Conservation (phyloP, 2,329 filamentous ascomycete genomes). For the Alternaria rosae region DNA sequence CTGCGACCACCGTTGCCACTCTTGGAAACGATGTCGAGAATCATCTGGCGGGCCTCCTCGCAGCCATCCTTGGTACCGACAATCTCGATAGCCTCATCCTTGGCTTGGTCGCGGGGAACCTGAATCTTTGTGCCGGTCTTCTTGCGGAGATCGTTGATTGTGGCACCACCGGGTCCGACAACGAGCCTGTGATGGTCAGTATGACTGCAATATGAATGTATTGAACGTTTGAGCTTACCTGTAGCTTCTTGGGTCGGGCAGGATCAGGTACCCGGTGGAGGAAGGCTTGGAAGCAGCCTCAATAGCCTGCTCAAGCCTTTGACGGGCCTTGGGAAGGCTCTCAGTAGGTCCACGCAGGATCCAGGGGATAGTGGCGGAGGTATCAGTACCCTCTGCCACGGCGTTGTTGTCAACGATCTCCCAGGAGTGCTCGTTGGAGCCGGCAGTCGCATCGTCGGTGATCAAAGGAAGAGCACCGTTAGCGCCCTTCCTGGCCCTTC, state of each 20-base stretch:
- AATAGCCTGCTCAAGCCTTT: constrained; percentile 75
- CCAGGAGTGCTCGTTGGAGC: constrained; percentile 78
- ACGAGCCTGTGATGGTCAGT: constrained; percentile 65
- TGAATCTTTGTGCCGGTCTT: constrained; percentile 94
- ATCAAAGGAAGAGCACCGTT: constrained; percentile 84
- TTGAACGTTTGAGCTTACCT: constrained; percentile 37
- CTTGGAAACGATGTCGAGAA: constrained; percentile 75
- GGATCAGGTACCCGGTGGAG: constrained; percentile 83
- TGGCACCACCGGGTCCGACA: constrained; percentile 85
- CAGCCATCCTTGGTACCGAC: constrained; percentile 79
- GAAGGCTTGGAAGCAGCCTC: constrained; percentile 73
- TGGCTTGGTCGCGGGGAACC: constrained; percentile 80
- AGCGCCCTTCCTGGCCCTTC: constrained; percentile 57
- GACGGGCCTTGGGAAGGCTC: constrained; percentile 81
- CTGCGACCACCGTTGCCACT: constrained; percentile 38
- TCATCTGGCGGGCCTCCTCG: constrained; percentile 86
- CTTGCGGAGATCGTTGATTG: constrained; percentile 91
- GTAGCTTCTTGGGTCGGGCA: constrained; percentile 89
- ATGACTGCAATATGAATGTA: not conserved
- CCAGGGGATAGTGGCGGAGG: constrained; percentile 77
- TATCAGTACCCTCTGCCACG: constrained; percentile 60
- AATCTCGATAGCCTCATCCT: constrained; percentile 87
- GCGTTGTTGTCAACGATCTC: constrained; percentile 74
- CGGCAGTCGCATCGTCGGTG: constrained; percentile 73
- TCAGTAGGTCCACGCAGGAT: constrained; percentile 81